Percentiles rank a stretch among this genome's conserved stretches.
phyloP scores from a whole-genome alignment of 192 early-diverging fungal species.

The Globomyces pollinis-pini region DNA sequence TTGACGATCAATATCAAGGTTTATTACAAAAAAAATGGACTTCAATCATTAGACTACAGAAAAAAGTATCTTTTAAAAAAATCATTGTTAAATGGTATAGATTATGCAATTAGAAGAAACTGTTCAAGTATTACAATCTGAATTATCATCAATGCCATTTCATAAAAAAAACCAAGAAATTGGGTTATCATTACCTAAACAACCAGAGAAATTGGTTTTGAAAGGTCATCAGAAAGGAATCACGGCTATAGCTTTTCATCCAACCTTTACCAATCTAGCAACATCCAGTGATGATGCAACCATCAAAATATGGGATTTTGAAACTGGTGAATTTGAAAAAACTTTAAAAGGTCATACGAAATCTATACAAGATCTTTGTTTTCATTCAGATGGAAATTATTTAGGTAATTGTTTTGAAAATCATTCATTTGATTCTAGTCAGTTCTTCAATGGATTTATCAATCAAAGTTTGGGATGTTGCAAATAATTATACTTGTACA shows the following conservation, averaged over 20 bases:
- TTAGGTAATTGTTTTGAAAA: neutral
- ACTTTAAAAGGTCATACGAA: constrained; percentile 95
- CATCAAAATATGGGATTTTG: constrained; percentile 90
- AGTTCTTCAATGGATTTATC: constrained; percentile 88
- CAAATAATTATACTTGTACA: constrained; percentile 73
- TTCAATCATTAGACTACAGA: constrained; percentile 86
- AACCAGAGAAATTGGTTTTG: constrained; percentile 67
- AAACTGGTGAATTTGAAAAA: constrained; percentile 85
- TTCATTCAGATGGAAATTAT: constrained; percentile 72
- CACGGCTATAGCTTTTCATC: neutral
- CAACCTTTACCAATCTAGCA: neutral
- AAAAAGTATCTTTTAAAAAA: constrained; percentile 53
- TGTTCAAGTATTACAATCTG: constrained; percentile 51
- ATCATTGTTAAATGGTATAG: constrained; percentile 38
- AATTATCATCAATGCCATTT: constrained; percentile 12
- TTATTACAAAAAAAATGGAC: constrained; percentile 91
- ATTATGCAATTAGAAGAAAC: constrained; percentile 90
- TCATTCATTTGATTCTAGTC: constrained; percentile 48
- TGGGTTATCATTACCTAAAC: constrained; percentile 74
- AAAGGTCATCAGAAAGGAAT: neutral
- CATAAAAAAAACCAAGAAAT: constrained; percentile 18
- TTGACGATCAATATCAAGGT: constrained; percentile 69
- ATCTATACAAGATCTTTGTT: constrained; percentile 81
- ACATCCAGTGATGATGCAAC: constrained; percentile 70
- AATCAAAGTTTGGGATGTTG: constrained; percentile 87